phyloP scores from a whole-genome alignment of 352 stramenopile species.

The Phytopythium litorale region DNA sequence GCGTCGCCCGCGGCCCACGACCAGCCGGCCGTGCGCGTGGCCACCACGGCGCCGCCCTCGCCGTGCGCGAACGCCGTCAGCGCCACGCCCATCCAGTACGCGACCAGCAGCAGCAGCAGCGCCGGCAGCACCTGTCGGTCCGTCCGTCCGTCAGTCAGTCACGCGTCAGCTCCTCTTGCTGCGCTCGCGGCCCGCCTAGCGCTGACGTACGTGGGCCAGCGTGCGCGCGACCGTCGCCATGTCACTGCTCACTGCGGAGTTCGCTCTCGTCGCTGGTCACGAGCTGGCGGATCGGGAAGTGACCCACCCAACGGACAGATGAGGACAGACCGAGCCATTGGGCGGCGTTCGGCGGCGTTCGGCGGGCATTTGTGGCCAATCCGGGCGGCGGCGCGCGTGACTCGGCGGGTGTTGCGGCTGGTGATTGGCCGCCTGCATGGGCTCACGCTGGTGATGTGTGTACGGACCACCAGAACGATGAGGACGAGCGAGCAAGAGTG shows the following conservation, averaged over 20 bases:
- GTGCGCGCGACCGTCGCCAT: slow-evolving; percentile 20
- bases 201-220: slow-evolving; percentile 26
- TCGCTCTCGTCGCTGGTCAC: neutral
- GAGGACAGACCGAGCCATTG: neutral
- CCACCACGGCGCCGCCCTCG: slow-evolving; percentile 35
- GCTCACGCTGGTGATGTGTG: slow-evolving; percentile 1
- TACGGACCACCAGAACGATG: neutral
- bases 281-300: neutral
- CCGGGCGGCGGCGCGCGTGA: neutral
- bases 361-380: neutral
- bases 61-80: slow-evolving; percentile 55
- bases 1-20: slow-evolving; percentile 55
- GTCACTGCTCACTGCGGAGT: too few relatives aligned
- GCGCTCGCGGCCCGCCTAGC: too few relatives aligned
- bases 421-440: neutral
- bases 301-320: neutral
- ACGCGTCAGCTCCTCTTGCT: neutral
- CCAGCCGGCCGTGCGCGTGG: slow-evolving; percentile 56
- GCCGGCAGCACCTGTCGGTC: slow-evolving; percentile 39
- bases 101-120: slow-evolving; percentile 60
- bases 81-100: slow-evolving; percentile 66
- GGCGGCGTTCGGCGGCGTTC: neutral
- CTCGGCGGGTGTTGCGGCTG: neutral
- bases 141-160: neutral
- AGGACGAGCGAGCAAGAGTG: neutral